Percentiles rank a stretch among this genome's conserved stretches.
These are phyloP conservation scores for Venustampulla echinocandica DNA, from an alignment of 495 filamentous ascomycete species.

Conservation along the genomic window DNA sequence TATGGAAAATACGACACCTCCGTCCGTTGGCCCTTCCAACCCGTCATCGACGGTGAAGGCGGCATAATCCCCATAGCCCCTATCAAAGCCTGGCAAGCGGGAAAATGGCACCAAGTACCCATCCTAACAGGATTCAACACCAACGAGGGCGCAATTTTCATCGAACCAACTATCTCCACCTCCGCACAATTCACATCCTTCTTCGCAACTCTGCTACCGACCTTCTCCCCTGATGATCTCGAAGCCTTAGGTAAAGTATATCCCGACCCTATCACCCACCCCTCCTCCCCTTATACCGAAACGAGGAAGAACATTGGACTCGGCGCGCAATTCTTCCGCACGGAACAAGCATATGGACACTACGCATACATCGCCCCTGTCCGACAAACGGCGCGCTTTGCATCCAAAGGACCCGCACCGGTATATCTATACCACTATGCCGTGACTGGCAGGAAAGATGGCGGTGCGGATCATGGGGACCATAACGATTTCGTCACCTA, in stretches of 20 bases:
- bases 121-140: conserved; percentile 58
- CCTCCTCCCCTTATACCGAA: conserved; percentile 32
- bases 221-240: conserved; percentile 36
- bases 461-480: conserved; percentile 52
- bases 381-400: conserved; percentile 48
- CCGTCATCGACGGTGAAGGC: conserved; percentile 49
- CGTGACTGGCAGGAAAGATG: conserved; percentile 34
- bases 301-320: conserved; percentile 28
- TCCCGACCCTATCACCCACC: conserved; percentile 40
- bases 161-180: conserved; percentile 36
- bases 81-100: conserved; percentile 44
- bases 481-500: conserved; percentile 49
- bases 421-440: conserved; percentile 56
- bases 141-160: conserved; percentile 56
- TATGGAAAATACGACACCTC: conserved; percentile 45
- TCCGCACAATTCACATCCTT: conserved; percentile 44
- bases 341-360: conserved; percentile 55
- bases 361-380: conserved; percentile 62
- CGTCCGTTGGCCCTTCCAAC: conserved; percentile 60
- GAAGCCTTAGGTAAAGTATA: conserved; percentile 45
- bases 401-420: conserved; percentile 30
- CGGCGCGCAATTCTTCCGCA: conserved; percentile 48
- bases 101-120: conserved; percentile 46
- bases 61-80: conserved; percentile 48
- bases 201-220: conserved; percentile 47